These are phyloP conservation scores for Anaeromyces robustus DNA, from an alignment of 192 early-diverging fungal genomes.

Conservation along the genomic window DNA sequence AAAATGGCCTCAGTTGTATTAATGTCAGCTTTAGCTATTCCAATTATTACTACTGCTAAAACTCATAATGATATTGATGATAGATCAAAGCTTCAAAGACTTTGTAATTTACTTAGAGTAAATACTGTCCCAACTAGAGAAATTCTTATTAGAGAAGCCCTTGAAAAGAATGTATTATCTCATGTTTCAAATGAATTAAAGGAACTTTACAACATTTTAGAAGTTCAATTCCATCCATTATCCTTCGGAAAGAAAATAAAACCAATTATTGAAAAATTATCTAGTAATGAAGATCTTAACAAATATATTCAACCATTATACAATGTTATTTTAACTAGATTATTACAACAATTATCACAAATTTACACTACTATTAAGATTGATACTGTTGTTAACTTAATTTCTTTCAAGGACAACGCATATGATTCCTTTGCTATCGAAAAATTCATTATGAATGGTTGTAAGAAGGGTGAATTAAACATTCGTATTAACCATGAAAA, in stretches of 20 bases:
- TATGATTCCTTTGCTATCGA: conserved; percentile 79
- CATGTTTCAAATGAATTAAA: conserved; percentile 77
- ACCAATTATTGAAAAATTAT: conserved; percentile 53
- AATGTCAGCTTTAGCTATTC: conserved; percentile 86
- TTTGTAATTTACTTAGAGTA: conserved; percentile 77
- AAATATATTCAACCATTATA: conserved; percentile 90
- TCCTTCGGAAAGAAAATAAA: conserved; percentile 94
- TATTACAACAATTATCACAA: conserved; percentile 94
- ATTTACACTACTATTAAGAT: conserved; percentile 96
- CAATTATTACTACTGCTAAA: conserved; percentile 77
- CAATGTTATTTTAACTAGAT: conserved; percentile 89
- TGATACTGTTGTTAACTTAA: conserved; percentile 76
- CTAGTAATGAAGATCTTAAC: conserved; percentile 54
- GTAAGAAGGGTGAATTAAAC: conserved; percentile 84
- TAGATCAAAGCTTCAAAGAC: conserved; percentile 52
- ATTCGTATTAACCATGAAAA: conserved; percentile 90
- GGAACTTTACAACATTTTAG: conserved; percentile 86
- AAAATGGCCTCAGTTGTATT: conserved; percentile 83
- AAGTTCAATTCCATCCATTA: conserved; percentile 97
- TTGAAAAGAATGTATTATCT: conserved; percentile 68
- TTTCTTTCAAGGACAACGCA: conserved; percentile 72
- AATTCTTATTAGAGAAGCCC: conserved; percentile 75
- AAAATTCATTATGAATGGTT: conserved; percentile 97
- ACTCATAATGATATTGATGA: conserved; percentile 50
- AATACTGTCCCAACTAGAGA: conserved; percentile 70